These are phyloP conservation scores for Aspergillus sp. DNA, from an alignment of 2,329 filamentous ascomycete species.

Conservation along the genomic window DNA sequence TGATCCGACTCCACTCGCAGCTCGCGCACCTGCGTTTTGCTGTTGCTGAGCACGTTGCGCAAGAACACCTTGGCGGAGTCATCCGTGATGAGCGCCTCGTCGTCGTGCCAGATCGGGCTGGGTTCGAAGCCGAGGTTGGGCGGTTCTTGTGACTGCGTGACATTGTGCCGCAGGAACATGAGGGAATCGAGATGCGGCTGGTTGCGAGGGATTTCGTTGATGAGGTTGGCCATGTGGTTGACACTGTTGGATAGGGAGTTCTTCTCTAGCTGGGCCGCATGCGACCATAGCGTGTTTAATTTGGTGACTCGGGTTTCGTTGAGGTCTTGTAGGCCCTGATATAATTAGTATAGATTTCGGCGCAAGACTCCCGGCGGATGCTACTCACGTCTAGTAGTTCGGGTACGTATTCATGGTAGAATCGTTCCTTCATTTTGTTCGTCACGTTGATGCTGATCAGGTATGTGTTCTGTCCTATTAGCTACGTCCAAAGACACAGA, in stretches of 20 bases:
- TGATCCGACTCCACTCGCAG: constrained; percentile 80
- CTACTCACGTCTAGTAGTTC: constrained; percentile 78
- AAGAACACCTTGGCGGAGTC: constrained; percentile 86
- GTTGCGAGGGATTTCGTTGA: constrained; percentile 82
- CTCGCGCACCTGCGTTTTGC: constrained; percentile 78
- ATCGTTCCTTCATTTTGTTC: constrained; percentile 95
- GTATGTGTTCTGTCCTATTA: constrained; percentile 72
- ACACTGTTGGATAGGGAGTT: constrained; percentile 73
- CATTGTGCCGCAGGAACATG: constrained; percentile 97
- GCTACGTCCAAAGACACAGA: constrained; percentile 15
- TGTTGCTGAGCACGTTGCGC: constrained; percentile 87
- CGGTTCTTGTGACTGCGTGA: constrained; percentile 78
- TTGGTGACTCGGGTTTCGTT: constrained; percentile 84
- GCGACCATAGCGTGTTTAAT: constrained; percentile 81
- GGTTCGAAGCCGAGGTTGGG: constrained; percentile 84
- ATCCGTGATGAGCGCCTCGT: constrained; percentile 80
- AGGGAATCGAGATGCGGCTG: constrained; percentile 87
- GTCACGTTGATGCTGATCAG: constrained; percentile 93
- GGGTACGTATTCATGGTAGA: constrained; percentile 95
- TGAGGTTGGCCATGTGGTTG: constrained; percentile 69
- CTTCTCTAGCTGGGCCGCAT: constrained; percentile 77
- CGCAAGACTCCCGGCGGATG: no score
- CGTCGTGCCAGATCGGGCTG: constrained; percentile 95
- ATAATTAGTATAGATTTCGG: neutral
- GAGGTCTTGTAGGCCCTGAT: constrained; percentile 75